These are phyloP conservation scores for Cordyceps farinosa DNA, from an alignment of 2,329 filamentous ascomycete species.

Conservation along the genomic window DNA sequence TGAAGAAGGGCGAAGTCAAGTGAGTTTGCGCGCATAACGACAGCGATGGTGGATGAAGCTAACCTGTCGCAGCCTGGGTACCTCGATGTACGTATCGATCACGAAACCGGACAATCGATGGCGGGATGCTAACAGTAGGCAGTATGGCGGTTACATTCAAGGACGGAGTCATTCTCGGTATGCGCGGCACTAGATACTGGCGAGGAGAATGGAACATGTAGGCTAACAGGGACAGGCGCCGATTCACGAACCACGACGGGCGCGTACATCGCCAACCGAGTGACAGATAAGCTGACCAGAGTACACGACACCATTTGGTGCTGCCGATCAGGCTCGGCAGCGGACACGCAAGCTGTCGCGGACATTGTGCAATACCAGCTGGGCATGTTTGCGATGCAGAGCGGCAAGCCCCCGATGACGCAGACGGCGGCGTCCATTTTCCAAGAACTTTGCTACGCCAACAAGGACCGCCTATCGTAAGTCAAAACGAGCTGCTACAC, in stretches of 20 bases:
- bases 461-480: constrained; percentile 90
- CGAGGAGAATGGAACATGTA: too few species aligned
- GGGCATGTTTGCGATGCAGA: constrained; percentile 84
- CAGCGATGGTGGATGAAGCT: constrained; percentile 24
- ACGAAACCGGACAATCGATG: constrained; percentile 15
- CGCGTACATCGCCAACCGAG: constrained; percentile 97
- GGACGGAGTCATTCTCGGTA: constrained; percentile 90
- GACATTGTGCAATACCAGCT: constrained; percentile 98
- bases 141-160: constrained; percentile 99
- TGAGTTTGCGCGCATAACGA: constrained; percentile 46
- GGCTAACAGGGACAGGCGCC: constrained; percentile 55
- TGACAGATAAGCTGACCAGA: constrained; percentile 98
- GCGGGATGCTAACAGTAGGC: constrained; percentile 28
- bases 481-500: constrained; percentile 28
- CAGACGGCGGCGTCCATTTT: constrained; percentile 94
- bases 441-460: constrained; percentile 96
- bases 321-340: constrained; percentile 94
- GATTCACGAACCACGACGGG: constrained; percentile 97
- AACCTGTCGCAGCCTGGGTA: constrained; percentile 69
- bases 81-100: constrained; percentile 73
- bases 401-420: constrained; percentile 86
- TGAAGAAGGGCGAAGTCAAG: constrained; percentile 99
- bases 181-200: constrained; percentile 23
- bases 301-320: constrained; percentile 99
- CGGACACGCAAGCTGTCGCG: constrained; percentile 95